A percentile compares a stretch with the other conserved stretches of the same genome.
Conservation (phyloP, 768 basidiomycete species). For the Mycena floridula region DNA sequence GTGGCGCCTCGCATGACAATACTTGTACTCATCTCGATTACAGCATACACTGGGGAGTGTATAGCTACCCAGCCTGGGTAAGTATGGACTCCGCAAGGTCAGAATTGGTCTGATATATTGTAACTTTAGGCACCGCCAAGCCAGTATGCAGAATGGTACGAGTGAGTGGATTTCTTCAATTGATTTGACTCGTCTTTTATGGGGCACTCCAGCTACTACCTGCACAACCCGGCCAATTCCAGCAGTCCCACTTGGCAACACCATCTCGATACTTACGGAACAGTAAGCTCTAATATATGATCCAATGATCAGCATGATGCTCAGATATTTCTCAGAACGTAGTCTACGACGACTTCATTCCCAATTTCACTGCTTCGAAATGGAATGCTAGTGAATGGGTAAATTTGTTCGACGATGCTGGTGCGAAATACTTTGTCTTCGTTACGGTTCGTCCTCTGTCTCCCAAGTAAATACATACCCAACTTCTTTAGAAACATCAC, state of each 20-base stretch:
- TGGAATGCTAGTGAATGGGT: slow-evolving; percentile 53
- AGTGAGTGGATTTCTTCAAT: slow-evolving; percentile 20
- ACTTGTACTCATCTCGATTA: neutral
- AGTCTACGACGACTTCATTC: slow-evolving; percentile 54
- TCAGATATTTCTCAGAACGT: too few species aligned
- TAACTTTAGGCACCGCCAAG: slow-evolving; percentile 28
- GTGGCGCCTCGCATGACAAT: slow-evolving; percentile 8
- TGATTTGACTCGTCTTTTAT: neutral
- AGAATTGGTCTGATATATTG: too few species aligned
- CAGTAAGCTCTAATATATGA: too few species aligned
- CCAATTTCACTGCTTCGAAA: slow-evolving; percentile 42
- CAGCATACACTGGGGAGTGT: slow-evolving; percentile 47
- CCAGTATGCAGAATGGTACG: slow-evolving; percentile 52
- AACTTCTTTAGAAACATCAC: slow-evolving; percentile 44
- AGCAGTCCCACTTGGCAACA: slow-evolving; percentile 39
- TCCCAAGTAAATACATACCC: neutral
- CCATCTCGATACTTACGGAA: slow-evolving; percentile 45
- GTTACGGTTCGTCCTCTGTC: slow-evolving; percentile 35
- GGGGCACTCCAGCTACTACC: slow-evolving; percentile 25
- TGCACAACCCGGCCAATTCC: slow-evolving; percentile 28
- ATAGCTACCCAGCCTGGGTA: slow-evolving; percentile 41
- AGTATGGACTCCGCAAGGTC: neutral
- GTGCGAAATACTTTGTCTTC: slow-evolving; percentile 58
- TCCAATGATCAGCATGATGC: too few species aligned
- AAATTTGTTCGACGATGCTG: slow-evolving; percentile 46